phyloP scores from a whole-genome alignment of 495 filamentous ascomycete species.

The Podospora comata region DNA sequence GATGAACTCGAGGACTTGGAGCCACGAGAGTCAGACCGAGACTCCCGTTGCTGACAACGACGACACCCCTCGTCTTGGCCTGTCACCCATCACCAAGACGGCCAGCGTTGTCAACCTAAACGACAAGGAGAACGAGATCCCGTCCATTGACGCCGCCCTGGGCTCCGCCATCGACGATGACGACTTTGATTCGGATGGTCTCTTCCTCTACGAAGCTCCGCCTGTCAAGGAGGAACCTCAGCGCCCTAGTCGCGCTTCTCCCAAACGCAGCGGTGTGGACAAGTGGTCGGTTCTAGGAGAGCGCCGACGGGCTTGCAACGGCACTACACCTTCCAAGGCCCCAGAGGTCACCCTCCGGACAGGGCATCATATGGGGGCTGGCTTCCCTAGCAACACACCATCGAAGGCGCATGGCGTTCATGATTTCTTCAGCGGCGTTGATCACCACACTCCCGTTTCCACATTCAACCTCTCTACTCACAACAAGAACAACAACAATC shows the following conservation, averaged over 20 bases:
- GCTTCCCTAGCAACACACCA: constrained; percentile 33
- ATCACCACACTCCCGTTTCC: constrained; percentile 26
- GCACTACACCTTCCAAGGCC: constrained; percentile 41
- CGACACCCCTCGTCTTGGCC: constrained; percentile 49
- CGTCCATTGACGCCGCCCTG: constrained; percentile 40
- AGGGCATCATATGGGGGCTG: constrained; percentile 22
- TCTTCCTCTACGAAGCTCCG: constrained; percentile 64
- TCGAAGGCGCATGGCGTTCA: constrained; percentile 36
- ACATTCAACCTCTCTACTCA: constrained; percentile 30
- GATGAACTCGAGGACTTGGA: constrained; percentile 77
- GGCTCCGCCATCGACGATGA: constrained; percentile 53
- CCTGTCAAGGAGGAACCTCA: constrained; percentile 38
- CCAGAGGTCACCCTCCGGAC: constrained; percentile 44
- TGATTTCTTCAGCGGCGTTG: constrained; percentile 30
- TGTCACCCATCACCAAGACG: constrained; percentile 51
- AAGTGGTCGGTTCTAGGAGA: constrained; percentile 87
- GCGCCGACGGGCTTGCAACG: constrained; percentile 64
- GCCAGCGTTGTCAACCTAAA: constrained; percentile 25
- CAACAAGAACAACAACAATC: constrained; percentile 16
- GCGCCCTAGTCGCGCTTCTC: constrained; percentile 40
- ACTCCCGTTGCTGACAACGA: constrained; percentile 37
- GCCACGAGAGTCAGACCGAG: constrained; percentile 63
- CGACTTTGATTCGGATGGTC: constrained; percentile 59
- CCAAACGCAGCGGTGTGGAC: constrained; percentile 59
- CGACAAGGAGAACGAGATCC: constrained; percentile 39